Evolutionary conservation across 441 rosid species (phyloP).

Genomic region (Dalechampia spathulata): DNA sequence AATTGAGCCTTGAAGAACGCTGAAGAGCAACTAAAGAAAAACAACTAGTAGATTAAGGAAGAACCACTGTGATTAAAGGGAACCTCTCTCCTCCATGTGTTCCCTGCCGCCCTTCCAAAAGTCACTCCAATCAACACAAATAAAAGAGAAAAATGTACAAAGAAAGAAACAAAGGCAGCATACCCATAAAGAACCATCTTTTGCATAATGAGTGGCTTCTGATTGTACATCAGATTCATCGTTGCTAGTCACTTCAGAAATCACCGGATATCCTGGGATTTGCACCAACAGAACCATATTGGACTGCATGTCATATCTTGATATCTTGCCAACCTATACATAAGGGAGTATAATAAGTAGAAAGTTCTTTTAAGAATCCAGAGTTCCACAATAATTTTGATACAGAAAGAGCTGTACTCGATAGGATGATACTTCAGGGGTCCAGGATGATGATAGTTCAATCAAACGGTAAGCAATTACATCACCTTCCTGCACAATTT

Average conservation of each 20-base stretch:
- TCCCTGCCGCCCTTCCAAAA: neutral
- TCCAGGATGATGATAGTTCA: conserved; percentile 86
- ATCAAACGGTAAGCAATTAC: conserved; percentile 78
- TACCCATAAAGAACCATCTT: conserved; percentile 86
- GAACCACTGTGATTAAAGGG: neutral
- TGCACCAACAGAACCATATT: conserved; percentile 46
- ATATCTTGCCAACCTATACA: conserved; percentile 73
- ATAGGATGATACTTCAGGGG: conserved; percentile 75
- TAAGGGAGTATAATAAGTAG: conserved; percentile 13
- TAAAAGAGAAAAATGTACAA: neutral
- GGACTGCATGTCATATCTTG: conserved; percentile 45
- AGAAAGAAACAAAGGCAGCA: neutral
- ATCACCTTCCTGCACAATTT: conserved; percentile 71
- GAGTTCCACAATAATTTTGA: conserved; percentile 10
- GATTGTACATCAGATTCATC: conserved; percentile 30
- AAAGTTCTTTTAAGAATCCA: conserved; percentile 9
- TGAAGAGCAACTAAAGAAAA: neutral
- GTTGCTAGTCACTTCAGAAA: conserved; percentile 32
- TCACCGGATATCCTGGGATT: conserved; percentile 57
- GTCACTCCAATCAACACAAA: neutral
- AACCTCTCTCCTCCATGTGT: neutral
- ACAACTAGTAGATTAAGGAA: neutral
- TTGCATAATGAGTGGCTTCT: conserved; percentile 48
- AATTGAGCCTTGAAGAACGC: no score
- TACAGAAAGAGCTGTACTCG: conserved; percentile 37